A percentile compares a stretch with the other conserved stretches of the same genome.
Evolutionary conservation across 768 basidiomycete genomes (phyloP).

Genomic region (Boletus barrowsii): DNA sequence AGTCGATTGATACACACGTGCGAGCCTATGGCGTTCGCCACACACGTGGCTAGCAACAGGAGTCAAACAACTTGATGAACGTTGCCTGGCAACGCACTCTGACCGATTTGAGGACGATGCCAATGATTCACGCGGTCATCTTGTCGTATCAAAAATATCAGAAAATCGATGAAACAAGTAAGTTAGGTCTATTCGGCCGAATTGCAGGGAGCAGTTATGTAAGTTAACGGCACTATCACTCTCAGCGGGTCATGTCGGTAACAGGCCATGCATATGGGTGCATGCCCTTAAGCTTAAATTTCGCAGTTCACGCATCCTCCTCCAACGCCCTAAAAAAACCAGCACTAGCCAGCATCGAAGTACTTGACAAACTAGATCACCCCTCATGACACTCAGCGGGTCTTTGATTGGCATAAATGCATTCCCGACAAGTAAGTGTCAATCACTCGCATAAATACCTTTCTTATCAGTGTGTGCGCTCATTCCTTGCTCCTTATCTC

Average conservation of each 20-base stretch:
- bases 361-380: not conserved
- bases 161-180: not conserved
- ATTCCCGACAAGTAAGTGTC: slow-evolving; percentile 16
- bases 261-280: not conserved
- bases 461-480: slow-evolving; percentile 5
- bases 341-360: not conserved
- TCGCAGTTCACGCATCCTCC: not conserved
- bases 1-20: no score
- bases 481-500: slow-evolving; percentile 7
- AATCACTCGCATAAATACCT: not conserved
- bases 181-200: not conserved
- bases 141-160: not conserved
- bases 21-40: no score
- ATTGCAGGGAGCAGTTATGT: not conserved
- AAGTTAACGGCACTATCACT: not conserved
- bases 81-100: not conserved
- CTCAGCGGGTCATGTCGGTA: not conserved
- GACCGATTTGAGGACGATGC: not conserved
- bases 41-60: no score
- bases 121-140: not conserved
- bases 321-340: not conserved
- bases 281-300: not conserved
- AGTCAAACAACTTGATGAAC: no score
- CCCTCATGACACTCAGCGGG: slow-evolving; percentile 9
- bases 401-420: not conserved